phyloP scores from a whole-genome alignment of 345 rosid species.

The Sonneratia alba region DNA sequence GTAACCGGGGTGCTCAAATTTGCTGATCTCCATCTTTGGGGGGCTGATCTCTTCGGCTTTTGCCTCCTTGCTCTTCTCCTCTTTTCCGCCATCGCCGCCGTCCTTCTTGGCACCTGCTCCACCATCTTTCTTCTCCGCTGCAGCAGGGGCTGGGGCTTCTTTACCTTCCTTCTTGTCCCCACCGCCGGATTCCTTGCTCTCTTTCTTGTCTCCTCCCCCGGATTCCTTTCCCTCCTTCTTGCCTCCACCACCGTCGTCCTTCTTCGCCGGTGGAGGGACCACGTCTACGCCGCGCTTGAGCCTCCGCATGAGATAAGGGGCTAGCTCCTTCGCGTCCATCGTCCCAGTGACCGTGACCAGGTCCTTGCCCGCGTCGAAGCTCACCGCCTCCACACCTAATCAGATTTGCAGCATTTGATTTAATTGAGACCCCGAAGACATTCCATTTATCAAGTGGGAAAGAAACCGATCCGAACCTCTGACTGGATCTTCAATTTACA shows the following conservation, averaged over 20 bases:
- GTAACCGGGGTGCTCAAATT: conserved; percentile 35
- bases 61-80: conserved; percentile 11
- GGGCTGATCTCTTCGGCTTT: conserved; percentile 4
- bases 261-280: conserved; percentile 20
- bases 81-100: no score
- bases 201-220: conserved; percentile 26
- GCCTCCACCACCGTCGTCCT: conserved; percentile 28
- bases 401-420: not conserved
- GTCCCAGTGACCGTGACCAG: conserved; percentile 72
- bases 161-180: conserved; percentile 17
- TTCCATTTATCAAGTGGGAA: not conserved
- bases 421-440: not conserved
- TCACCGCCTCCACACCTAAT: conserved; percentile 58
- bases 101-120: conserved; percentile 22
- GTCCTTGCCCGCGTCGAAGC: conserved; percentile 54
- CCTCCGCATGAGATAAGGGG: conserved; percentile 41
- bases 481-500: not conserved
- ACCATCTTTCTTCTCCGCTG: conserved; percentile 4
- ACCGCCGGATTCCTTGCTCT: conserved; percentile 23
- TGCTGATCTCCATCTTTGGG: conserved; percentile 42
- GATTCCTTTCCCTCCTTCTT: conserved; percentile 31
- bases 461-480: no score
- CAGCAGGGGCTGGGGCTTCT: conserved; percentile 7
- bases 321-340: conserved; percentile 46
- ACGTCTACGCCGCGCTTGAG: conserved; percentile 61